Conservation (phyloP, 192 early-diverging fungal species). For the Rhizophlyctis rosea region DNA sequence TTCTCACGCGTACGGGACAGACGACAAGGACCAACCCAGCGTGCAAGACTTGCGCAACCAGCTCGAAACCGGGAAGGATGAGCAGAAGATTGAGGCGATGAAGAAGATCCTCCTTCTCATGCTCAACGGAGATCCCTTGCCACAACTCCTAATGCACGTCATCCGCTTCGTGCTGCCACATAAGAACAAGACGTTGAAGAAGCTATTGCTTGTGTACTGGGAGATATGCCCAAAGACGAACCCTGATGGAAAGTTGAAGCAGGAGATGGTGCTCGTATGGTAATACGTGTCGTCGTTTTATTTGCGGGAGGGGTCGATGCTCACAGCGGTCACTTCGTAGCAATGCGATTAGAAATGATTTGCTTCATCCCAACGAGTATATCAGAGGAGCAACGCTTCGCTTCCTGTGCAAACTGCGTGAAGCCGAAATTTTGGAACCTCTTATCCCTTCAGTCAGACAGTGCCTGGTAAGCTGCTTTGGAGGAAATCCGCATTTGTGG, state of each 20-base stretch:
- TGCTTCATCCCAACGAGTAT: slow-evolving; percentile 98
- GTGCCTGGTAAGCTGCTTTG: slow-evolving; percentile 78
- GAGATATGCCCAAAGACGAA: slow-evolving; percentile 93
- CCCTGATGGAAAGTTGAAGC: slow-evolving; percentile 87
- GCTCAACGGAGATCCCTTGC: slow-evolving; percentile 86
- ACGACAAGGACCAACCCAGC: slow-evolving; percentile 68
- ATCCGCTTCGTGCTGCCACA: slow-evolving; percentile 97
- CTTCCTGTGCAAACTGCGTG: slow-evolving; percentile 92
- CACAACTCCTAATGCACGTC: slow-evolving; percentile 91
- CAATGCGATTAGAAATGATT: slow-evolving; percentile 91
- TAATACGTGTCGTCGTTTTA: slow-evolving; percentile 39
- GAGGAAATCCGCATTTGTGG: too few relatives aligned
- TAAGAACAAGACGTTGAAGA: slow-evolving; percentile 95
- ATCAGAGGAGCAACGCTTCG: slow-evolving; percentile 91
- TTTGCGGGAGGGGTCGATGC: too few relatives aligned
- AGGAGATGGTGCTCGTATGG: slow-evolving; percentile 92
- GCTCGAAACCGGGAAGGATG: slow-evolving; percentile 91
- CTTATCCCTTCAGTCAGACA: slow-evolving; percentile 81
- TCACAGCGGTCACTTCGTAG: slow-evolving; percentile 31
- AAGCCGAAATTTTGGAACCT: slow-evolving; percentile 93
- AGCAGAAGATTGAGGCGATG: slow-evolving; percentile 91
- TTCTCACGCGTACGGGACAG: slow-evolving; percentile 19
- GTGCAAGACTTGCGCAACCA: slow-evolving; percentile 68
- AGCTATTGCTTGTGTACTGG: slow-evolving; percentile 94
- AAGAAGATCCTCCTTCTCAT: slow-evolving; percentile 86